Percentiles rank a stretch among this genome's conserved stretches.
These are phyloP conservation scores for Chernovozyma aurita DNA, from an alignment of 1,139 yeast species.

Conservation along the genomic window DNA sequence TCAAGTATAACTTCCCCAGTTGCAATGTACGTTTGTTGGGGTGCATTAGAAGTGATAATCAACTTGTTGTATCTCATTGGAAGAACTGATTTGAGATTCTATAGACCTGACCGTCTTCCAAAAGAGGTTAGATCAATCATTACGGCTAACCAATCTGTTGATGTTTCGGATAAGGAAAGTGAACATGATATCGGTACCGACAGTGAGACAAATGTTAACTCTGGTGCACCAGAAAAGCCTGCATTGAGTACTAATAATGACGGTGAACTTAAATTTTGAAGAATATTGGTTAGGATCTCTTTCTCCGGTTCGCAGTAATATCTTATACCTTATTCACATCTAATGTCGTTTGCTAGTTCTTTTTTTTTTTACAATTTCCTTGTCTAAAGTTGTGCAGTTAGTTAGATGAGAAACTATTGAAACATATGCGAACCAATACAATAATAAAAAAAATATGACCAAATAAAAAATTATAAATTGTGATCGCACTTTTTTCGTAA, in stretches of 20 bases:
- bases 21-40: constrained; percentile 62
- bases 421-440: no score
- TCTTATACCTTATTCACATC: no score
- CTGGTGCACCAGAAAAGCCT: constrained; percentile 8
- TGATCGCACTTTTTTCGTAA: no score
- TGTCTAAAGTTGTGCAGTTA: no score
- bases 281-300: background rate
- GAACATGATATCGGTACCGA: constrained; percentile 8
- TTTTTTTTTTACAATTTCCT: no score
- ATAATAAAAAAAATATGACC: no score
- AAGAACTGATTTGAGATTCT: constrained; percentile 71
- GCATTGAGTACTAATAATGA: constrained; percentile 4
- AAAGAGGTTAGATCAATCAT: constrained; percentile 34
- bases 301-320: constrained; percentile 1
- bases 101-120: constrained; percentile 64
- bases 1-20: constrained; percentile 18
- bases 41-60: constrained; percentile 52
- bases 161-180: constrained; percentile 23
- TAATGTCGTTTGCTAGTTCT: no score
- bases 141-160: constrained; percentile 39
- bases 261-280: constrained; percentile 5
- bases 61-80: constrained; percentile 53
- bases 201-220: constrained; percentile 9
- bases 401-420: no score
- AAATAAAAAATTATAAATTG: no score